Conservation (phyloP, 345 rosid genomes). For the Populus deltoides region DNA sequence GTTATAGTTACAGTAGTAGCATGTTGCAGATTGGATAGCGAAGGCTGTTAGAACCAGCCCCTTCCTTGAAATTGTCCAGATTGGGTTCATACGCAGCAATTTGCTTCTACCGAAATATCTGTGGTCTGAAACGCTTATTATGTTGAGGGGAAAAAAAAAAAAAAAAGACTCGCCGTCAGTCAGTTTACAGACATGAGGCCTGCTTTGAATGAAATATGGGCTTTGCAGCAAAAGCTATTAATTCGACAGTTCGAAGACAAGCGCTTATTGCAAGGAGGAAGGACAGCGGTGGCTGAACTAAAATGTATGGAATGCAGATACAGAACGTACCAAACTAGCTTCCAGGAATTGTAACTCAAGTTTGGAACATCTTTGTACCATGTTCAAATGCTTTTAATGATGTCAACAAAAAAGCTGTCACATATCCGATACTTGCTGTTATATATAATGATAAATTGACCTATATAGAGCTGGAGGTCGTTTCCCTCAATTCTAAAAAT, state of each 20-base stretch:
- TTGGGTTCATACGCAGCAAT: too few species aligned
- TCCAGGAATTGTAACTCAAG: neutral
- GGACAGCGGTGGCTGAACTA: neutral
- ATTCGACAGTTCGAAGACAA: neutral
- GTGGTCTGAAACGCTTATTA: too few species aligned
- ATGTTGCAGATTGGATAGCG: too few species aligned
- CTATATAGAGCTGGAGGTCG: constrained; percentile 13
- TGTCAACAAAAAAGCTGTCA: neutral
- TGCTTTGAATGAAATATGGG: too few species aligned
- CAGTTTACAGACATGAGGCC: too few species aligned
- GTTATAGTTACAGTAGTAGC: too few species aligned
- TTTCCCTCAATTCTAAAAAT: neutral
- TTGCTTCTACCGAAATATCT: too few species aligned
- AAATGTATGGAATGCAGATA: neutral
- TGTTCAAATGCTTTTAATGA: neutral
- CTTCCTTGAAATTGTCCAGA: too few species aligned
- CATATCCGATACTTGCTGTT: constrained; percentile 4
- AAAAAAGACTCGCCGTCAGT: too few species aligned
- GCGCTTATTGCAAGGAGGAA: neutral
- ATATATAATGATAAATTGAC: constrained; percentile 15
- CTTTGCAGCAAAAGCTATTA: neutral
- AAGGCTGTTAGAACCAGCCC: too few species aligned
- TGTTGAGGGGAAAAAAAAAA: too few species aligned
- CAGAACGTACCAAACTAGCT: neutral
- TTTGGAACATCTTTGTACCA: neutral